phyloP scores from a whole-genome alignment of 805 yeast genomes.

The Metschnikowia proteae region DNA sequence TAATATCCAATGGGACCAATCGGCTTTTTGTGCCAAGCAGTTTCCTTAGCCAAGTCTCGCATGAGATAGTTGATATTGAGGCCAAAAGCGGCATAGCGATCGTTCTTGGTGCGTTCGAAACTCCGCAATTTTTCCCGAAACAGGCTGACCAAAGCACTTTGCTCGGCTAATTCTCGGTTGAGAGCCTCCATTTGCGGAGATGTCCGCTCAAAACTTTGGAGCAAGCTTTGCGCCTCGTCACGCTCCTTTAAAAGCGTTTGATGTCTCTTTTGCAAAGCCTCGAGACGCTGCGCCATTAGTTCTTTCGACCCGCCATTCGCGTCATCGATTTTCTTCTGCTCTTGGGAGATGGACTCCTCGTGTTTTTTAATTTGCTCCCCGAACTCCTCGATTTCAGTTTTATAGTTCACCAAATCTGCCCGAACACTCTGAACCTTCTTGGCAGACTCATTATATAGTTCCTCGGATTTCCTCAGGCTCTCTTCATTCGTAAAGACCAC shows the following conservation, averaged over 20 bases:
- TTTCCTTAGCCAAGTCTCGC: conserved; percentile 28
- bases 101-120: conserved; percentile 17
- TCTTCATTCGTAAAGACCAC: conserved; percentile 1
- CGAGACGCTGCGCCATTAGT: conserved; percentile 20
- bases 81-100: conserved; percentile 52
- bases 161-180: conserved; percentile 11
- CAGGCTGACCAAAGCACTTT: background rate
- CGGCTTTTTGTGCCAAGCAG: conserved; percentile 45
- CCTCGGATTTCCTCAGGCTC: conserved; percentile 7
- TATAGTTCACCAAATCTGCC: conserved; percentile 15
- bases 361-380: conserved; percentile 12
- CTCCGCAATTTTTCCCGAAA: conserved; percentile 8
- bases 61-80: conserved; percentile 39
- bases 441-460: conserved; percentile 6
- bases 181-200: conserved; percentile 13
- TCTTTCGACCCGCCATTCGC: conserved; percentile 45
- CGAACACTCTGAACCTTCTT: conserved; percentile 9
- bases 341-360: conserved; percentile 25
- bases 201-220: conserved; percentile 1
- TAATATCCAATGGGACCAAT: conserved; percentile 77
- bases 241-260: conserved; percentile 6
- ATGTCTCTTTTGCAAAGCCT: conserved; percentile 9
- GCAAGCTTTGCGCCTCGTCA: conserved; percentile 10
- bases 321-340: conserved; percentile 37
- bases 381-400: conserved; percentile 20